Conservation (phyloP, 768 basidiomycete species). For the Ramaria sp. region DNA sequence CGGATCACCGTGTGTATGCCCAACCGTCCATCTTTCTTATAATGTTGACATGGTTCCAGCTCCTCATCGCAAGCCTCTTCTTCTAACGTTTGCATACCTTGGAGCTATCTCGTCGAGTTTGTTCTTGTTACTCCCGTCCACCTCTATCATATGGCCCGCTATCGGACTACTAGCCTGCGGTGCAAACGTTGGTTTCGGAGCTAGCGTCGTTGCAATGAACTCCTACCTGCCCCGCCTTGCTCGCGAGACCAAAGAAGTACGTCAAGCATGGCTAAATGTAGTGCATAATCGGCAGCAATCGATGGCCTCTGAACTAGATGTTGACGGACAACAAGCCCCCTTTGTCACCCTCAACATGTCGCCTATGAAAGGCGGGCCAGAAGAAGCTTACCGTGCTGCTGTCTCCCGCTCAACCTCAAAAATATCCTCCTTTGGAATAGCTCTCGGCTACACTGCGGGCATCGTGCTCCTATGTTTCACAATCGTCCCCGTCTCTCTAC, state of each 20-base stretch:
- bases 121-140: conserved; percentile 66
- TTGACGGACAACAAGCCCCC: neutral
- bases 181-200: conserved; percentile 82
- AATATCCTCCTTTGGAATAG: conserved; percentile 79
- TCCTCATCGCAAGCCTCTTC: conserved; percentile 63
- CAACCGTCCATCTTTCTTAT: neutral
- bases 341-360: neutral
- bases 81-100: conserved; percentile 61
- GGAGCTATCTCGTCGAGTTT: conserved; percentile 60
- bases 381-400: conserved; percentile 37
- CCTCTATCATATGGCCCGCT: conserved; percentile 58
- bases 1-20: conserved; percentile 66
- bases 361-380: neutral
- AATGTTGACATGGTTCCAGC: conserved; percentile 24
- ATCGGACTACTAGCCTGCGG: conserved; percentile 59
- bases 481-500: conserved; percentile 62
- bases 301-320: neutral
- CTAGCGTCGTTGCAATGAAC: conserved; percentile 82
- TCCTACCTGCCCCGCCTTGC: conserved; percentile 75
- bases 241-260: conserved; percentile 50
- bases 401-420: conserved; percentile 70
- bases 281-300: neutral
- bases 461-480: conserved; percentile 66
- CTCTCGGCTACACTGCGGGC: conserved; percentile 77
- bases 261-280: conserved; percentile 27